Conservation (phyloP, 2,329 filamentous ascomycete species). For the Pseudomassariella vexata region DNA sequence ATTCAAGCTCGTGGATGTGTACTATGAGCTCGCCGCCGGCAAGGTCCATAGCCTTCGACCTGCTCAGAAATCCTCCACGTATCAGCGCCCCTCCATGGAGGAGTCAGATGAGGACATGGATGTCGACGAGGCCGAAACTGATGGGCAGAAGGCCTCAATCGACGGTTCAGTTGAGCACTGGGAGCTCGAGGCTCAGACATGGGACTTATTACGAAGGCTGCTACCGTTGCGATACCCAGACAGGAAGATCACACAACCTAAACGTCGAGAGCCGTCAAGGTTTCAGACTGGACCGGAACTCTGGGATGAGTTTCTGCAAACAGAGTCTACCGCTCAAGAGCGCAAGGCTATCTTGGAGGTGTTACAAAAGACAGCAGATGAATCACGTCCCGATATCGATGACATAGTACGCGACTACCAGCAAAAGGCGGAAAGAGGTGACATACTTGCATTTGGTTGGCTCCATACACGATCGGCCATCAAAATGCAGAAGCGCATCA, state of each 20-base stretch:
- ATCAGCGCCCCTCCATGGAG: slow-evolving; percentile 9
- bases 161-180: slow-evolving; percentile 53
- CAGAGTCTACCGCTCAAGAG: slow-evolving; percentile 69
- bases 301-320: slow-evolving; percentile 69
- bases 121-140: slow-evolving; percentile 44
- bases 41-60: slow-evolving; percentile 35
- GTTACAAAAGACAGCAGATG: slow-evolving; percentile 71
- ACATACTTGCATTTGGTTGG: slow-evolving; percentile 84
- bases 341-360: slow-evolving; percentile 77
- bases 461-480: slow-evolving; percentile 85
- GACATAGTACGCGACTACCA: slow-evolving; percentile 72
- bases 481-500: slow-evolving; percentile 80
- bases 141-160: slow-evolving; percentile 20
- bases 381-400: slow-evolving; percentile 63
- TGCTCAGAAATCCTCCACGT: slow-evolving; percentile 10
- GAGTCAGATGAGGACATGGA: slow-evolving; percentile 42
- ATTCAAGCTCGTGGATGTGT: slow-evolving; percentile 62
- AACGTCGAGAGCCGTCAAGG: slow-evolving; percentile 23
- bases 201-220: slow-evolving; percentile 76
- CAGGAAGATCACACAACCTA: slow-evolving; percentile 29
- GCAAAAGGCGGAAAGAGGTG: slow-evolving; percentile 68
- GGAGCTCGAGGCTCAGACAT: slow-evolving; percentile 82
- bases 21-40: slow-evolving; percentile 50
- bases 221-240: slow-evolving; percentile 60
- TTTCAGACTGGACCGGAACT: slow-evolving; percentile 22